Base-by-base conservation (phyloP, 352 stramenopile species). In the Globisporangium solare region DNA sequence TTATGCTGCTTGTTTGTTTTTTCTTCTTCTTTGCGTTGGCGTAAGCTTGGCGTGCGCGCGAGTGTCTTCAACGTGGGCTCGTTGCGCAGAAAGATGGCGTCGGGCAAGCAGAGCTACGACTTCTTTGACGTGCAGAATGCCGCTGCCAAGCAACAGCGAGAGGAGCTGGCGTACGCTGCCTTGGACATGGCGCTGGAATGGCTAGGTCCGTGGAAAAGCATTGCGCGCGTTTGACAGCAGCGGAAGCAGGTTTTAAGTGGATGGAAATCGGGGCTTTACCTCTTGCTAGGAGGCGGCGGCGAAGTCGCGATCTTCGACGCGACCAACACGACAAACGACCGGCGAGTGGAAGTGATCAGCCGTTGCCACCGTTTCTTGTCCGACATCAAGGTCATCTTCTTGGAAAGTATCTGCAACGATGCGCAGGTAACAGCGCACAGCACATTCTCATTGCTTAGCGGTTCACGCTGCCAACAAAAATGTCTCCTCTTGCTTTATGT, bases 1-100 rank as follows among this genome's bases (percentile, higher is more conserved):
- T 15, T 43, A 10, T 10, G 39, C 39, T 43, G 4, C n/a, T 18
- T n/a, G 12, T 43, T 43, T n/a, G n/a, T n/a, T n/a, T n/a, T n/a
- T n/a, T n/a, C n/a, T n/a, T n/a, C n/a, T 43, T 43, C 27, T 35
- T 35, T 35, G 27, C 27, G 27, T 35, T 35, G 4, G 27, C 27
- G 14, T 52, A 79, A 67, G 70, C 57, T 79, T 15, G 70, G 72
- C 5, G 65, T 81, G 21, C 64, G 59, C n/a, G 60, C 69, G 22
- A 74, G 87, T 47, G 88, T 96, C 53, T 97, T 97, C 71, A 97
- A 97, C 69, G 88, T 96, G 15, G 88, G 88, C 8, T 88, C 95
- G 62, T 93, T 97, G 57, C 83, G 90, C 11, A 79, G 88, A 32
- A 75, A 87, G 54, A 61, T 96, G n/a, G 83, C 74, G 47, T 69